Evolutionary conservation across 1,284 basidiomycete genomes (phyloP).

Genomic region (Termitomyces sp.): DNA sequence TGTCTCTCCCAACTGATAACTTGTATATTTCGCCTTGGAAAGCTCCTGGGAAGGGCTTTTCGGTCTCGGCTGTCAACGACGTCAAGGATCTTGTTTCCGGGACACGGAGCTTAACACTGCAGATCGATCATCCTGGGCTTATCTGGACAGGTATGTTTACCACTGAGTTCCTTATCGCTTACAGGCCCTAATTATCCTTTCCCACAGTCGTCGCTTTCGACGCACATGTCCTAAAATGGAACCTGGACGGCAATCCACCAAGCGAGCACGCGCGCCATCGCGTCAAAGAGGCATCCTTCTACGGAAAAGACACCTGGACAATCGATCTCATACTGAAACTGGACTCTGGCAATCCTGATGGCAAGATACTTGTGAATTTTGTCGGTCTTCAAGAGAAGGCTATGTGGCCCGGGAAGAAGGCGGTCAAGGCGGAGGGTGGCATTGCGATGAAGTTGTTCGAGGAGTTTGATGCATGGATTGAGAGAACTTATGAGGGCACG

Average conservation of each 20-base stretch:
- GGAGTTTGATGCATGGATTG: slow-evolving; percentile 63
- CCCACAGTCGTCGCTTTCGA: slow-evolving; percentile 80
- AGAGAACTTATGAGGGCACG: slow-evolving; percentile 47
- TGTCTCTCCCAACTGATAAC: slow-evolving; percentile 51
- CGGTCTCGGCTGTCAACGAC: slow-evolving; percentile 59
- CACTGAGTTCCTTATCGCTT: background rate
- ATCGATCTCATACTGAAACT: slow-evolving; percentile 69
- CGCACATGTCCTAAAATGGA: slow-evolving; percentile 88
- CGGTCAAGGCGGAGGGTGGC: slow-evolving; percentile 46
- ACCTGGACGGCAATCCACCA: slow-evolving; percentile 72
- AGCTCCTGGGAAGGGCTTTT: slow-evolving; percentile 41
- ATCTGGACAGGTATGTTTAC: slow-evolving; percentile 74
- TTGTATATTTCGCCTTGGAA: slow-evolving; percentile 50
- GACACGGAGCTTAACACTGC: slow-evolving; percentile 68
- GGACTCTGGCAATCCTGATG: slow-evolving; percentile 19
- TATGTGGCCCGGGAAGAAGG: slow-evolving; percentile 76
- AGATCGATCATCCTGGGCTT: slow-evolving; percentile 76
- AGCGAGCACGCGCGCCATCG: slow-evolving; percentile 77
- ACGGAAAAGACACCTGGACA: slow-evolving; percentile 68
- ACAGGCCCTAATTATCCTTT: background rate
- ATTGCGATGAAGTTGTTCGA: slow-evolving; percentile 64
- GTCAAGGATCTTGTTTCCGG: slow-evolving; percentile 50
- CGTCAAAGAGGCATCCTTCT: slow-evolving; percentile 86
- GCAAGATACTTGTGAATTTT: slow-evolving; percentile 51
- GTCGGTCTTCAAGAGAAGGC: slow-evolving; percentile 70